These are phyloP conservation scores for Albifimbria verrucaria DNA, from an alignment of 2,329 filamentous ascomycete genomes.

Conservation along the genomic window DNA sequence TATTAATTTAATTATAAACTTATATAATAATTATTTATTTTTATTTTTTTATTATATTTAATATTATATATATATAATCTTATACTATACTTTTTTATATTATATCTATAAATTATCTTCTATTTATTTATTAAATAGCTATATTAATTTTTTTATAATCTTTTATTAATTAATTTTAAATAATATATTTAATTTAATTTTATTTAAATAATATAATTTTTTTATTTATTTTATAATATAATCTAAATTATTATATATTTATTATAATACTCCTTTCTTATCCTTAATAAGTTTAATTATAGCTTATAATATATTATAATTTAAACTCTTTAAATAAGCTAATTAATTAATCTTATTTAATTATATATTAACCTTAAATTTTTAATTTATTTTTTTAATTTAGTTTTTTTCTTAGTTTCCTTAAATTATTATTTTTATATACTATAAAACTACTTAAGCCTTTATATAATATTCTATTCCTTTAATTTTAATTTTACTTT, in stretches of 20 bases:
- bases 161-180: not conserved
- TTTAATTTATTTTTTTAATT: no score
- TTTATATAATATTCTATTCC: no score
- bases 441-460: no score
- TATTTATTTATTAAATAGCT: not conserved
- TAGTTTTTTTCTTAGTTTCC: no score
- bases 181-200: not conserved
- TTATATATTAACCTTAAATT: not conserved
- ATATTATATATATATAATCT: not conserved
- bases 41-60: not conserved
- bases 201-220: not conserved
- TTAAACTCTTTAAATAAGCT: not conserved
- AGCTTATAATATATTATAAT: not conserved
- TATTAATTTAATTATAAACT: not conserved
- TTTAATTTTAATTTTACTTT: no score
- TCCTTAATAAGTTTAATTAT: not conserved
- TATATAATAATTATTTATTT: not conserved
- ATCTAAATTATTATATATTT: no score
- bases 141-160: not conserved
- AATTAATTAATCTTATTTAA: not conserved
- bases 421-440: no score
- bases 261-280: not conserved
- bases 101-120: no score
- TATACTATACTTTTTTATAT: not conserved
- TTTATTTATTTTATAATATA: not conserved